A percentile compares a stretch with the other conserved stretches of the same genome.
Conservation (phyloP, 257 asterid genomes). For the Rubia yunnanensis region DNA sequence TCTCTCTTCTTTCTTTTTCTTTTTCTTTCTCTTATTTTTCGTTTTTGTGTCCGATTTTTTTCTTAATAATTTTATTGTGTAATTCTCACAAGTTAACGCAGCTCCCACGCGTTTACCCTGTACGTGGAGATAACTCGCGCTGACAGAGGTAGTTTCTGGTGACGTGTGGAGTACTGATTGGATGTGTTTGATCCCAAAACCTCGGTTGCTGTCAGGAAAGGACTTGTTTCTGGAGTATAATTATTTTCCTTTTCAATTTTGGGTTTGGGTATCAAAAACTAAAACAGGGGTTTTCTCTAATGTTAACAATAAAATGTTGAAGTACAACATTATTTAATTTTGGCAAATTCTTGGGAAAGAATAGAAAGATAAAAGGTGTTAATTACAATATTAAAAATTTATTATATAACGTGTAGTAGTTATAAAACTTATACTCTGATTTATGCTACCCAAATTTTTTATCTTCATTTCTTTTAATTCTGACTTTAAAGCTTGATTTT, state of each 20-base stretch:
- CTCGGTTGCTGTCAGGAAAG: not conserved
- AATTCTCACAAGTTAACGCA: not conserved
- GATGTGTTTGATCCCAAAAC: not conserved
- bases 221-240: constrained; percentile 9
- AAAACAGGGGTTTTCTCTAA: not conserved
- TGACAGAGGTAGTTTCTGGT: not conserved
- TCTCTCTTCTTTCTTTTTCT: constrained; percentile 38
- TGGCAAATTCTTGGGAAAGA: not conserved
- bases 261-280: not conserved
- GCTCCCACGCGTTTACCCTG: not conserved
- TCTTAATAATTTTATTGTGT: constrained; percentile 11
- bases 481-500: too few species aligned
- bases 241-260: not conserved
- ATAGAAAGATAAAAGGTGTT: too few species aligned
- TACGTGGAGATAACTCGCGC: not conserved
- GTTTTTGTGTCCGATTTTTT: constrained; percentile 43
- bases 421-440: too few species aligned
- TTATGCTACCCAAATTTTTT: too few species aligned
- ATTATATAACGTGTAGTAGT: too few species aligned
- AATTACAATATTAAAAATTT: too few species aligned
- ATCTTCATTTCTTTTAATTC: too few species aligned
- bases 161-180: constrained; percentile 8
- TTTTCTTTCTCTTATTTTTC: constrained; percentile 29
- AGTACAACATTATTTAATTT: too few species aligned
- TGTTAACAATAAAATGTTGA: too few species aligned